Base-by-base conservation (phyloP, 1,284 basidiomycete genomes). In the Ustilago vetiveriae region DNA sequence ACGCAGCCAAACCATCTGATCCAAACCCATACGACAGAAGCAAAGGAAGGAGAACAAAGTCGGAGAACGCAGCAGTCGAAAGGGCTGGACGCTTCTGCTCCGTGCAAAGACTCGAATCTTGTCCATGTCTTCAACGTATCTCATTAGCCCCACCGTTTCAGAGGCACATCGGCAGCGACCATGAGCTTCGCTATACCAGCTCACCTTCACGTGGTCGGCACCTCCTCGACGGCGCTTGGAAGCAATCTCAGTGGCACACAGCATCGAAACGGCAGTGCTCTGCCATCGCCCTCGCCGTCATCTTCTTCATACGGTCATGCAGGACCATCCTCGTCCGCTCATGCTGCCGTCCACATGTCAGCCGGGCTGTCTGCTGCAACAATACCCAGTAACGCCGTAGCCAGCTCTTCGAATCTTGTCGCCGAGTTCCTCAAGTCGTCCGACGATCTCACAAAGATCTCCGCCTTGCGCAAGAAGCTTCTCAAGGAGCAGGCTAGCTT, bases 401-500 rank as follows among this genome's bases (percentile, higher is more conserved):
- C 58, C 2, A 55, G 42, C 23, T 49, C 59, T 1, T 64, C 69
- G 4, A 68, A 63, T 22, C 48, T 76, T 6, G 68, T 79, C 3
- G 78, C 78, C 19, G 76, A 79, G 38, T 63, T 74, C 37, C 63
- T 79, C 32, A 79, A 82, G 56, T 81, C 92, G 24, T 94, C 94
- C 1, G 94, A 98, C 82, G 95, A 98, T 83, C 88, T 98, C 43
- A 85, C 89, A 77, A 98, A 98, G 84, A 88, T 98, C 42, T 85
- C 88, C 3, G 88, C 91, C 1, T 92, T 93, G 77, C 88, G 92
- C 63, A 95, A 94, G 85, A 96, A 96, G 82, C 87, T 98, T 24
- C 90, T 94, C 83, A 96, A 95, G 83, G 95, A 98, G 84, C 95
- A 96, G 83, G 89, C 92, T 0, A 91, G 92, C n/a, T 91, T 98